phyloP scores from a whole-genome alignment of 2,329 filamentous ascomycete genomes.

The Phoma sp. region DNA sequence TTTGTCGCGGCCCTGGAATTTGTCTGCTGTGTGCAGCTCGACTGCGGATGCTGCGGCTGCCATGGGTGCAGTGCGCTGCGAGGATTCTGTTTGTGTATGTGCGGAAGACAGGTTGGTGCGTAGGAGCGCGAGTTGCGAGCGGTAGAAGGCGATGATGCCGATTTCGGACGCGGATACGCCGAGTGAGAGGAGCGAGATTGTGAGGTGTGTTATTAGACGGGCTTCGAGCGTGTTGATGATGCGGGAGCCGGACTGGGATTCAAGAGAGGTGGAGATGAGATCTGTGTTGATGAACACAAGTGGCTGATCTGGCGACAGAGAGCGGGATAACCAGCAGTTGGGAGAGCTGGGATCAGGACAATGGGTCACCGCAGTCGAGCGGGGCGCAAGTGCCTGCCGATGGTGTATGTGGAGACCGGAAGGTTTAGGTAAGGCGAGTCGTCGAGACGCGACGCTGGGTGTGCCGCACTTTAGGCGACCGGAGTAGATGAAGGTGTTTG shows the following conservation, averaged over 20 bases:
- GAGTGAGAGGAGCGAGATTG: slow-evolving; percentile 76
- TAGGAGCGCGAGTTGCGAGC: slow-evolving; percentile 85
- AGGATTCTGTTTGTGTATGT: slow-evolving; percentile 53
- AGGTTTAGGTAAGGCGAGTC: slow-evolving; percentile 68
- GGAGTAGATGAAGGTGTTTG: slow-evolving; percentile 92
- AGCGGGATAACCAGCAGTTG: slow-evolving; percentile 77
- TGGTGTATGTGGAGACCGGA: slow-evolving; percentile 47
- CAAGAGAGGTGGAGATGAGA: slow-evolving; percentile 68
- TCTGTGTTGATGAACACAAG: slow-evolving; percentile 94
- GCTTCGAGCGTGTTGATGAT: slow-evolving; percentile 90
- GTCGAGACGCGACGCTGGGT: slow-evolving; percentile 72
- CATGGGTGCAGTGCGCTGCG: slow-evolving; percentile 48
- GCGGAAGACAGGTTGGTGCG: slow-evolving; percentile 71
- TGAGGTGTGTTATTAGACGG: slow-evolving; percentile 77
- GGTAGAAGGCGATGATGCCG: slow-evolving; percentile 96
- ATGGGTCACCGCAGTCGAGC: slow-evolving; percentile 1
- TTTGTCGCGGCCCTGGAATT: slow-evolving; percentile 96
- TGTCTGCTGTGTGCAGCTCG: slow-evolving; percentile 96
- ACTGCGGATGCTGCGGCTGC: slow-evolving; percentile 55
- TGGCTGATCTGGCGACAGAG: slow-evolving; percentile 73
- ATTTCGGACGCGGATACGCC: slow-evolving; percentile 80
- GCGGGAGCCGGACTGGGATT: slow-evolving; percentile 77
- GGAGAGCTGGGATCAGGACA: slow-evolving; percentile 61
- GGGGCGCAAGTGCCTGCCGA: slow-evolving; percentile 24
- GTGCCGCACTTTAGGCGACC: slow-evolving; percentile 90